A percentile compares a stretch with the other conserved stretches of the same genome.
These are phyloP conservation scores for Talaromyces sp. DNA, from an alignment of 2,329 filamentous ascomycete species.

Conservation along the genomic window DNA sequence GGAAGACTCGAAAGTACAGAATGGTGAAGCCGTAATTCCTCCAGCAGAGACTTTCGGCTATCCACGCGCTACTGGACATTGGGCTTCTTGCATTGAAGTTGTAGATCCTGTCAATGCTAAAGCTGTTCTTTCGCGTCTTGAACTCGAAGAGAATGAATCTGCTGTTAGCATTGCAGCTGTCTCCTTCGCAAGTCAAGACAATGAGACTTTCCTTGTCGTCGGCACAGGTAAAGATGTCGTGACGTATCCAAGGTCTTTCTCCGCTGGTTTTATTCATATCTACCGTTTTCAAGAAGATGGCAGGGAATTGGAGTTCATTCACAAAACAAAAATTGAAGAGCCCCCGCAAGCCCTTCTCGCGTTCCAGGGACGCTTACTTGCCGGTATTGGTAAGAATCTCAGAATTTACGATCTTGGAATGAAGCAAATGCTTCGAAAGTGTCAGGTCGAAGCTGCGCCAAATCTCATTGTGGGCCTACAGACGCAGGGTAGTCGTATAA, in stretches of 20 bases:
- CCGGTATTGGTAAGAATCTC: slow-evolving; percentile 78
- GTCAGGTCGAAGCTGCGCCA: slow-evolving; percentile 73
- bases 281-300: slow-evolving; percentile 87
- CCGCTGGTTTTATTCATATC: slow-evolving; percentile 82
- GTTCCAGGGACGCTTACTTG: slow-evolving; percentile 86
- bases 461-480: slow-evolving; percentile 85
- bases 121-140: slow-evolving; percentile 69
- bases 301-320: slow-evolving; percentile 86
- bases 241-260: slow-evolving; percentile 70
- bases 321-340: slow-evolving; percentile 89
- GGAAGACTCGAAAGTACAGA: slow-evolving; percentile 65
- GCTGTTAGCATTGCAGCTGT: slow-evolving; percentile 83
- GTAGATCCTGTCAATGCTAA: slow-evolving; percentile 79
- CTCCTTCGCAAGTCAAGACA: slow-evolving; percentile 81
- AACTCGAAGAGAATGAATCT: slow-evolving; percentile 85
- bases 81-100: slow-evolving; percentile 93
- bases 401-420: slow-evolving; percentile 91
- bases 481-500: slow-evolving; percentile 84
- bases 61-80: slow-evolving; percentile 75
- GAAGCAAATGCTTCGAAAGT: slow-evolving; percentile 86
- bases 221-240: slow-evolving; percentile 90
- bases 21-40: slow-evolving; percentile 67
- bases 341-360: slow-evolving; percentile 85
- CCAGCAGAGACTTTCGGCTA: slow-evolving; percentile 85
- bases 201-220: slow-evolving; percentile 87